Evolutionary conservation across 805 yeast species (phyloP).

Genomic region (Suhomyces faveliae): DNA sequence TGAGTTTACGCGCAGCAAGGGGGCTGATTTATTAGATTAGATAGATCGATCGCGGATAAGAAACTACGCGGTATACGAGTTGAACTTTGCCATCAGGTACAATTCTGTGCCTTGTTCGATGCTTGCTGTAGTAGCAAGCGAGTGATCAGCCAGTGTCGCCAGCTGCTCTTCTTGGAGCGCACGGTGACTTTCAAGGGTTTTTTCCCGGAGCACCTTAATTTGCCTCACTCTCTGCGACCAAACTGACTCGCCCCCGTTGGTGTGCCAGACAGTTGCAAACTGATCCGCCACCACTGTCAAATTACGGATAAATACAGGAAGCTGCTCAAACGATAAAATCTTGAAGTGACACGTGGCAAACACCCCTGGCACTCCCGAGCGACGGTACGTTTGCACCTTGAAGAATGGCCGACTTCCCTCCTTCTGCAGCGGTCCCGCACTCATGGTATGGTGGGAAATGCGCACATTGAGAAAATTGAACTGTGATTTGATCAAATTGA

Average conservation of each 20-base stretch:
- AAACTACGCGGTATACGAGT: constrained; percentile 22
- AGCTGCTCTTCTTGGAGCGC: constrained; percentile 25
- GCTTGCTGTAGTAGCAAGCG: background rate
- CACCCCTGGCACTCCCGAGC: constrained; percentile 71
- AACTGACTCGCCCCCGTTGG: constrained; percentile 45
- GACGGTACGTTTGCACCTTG: constrained; percentile 62
- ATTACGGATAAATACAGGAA: constrained; percentile 66
- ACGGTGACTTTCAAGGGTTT: constrained; percentile 27
- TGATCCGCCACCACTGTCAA: constrained; percentile 63
- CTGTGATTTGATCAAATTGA: constrained; percentile 70
- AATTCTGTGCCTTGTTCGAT: constrained; percentile 11
- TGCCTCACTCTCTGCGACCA: constrained; percentile 71
- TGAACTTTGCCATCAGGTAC: constrained; percentile 28
- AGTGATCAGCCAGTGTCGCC: background rate
- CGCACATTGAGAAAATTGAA: constrained; percentile 82
- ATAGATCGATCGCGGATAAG: too few species aligned
- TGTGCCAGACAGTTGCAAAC: constrained; percentile 75
- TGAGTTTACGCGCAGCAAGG: too few species aligned
- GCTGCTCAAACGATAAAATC: constrained; percentile 55
- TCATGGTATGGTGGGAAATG: constrained; percentile 56
- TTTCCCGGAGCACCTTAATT: constrained; percentile 34
- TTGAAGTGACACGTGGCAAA: constrained; percentile 77
- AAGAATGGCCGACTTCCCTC: constrained; percentile 30
- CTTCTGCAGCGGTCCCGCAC: background rate
- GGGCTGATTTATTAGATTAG: too few species aligned